These are phyloP conservation scores for Acacia melanoxylon DNA, from an alignment of 306 rosid genomes.

Conservation along the genomic window DNA sequence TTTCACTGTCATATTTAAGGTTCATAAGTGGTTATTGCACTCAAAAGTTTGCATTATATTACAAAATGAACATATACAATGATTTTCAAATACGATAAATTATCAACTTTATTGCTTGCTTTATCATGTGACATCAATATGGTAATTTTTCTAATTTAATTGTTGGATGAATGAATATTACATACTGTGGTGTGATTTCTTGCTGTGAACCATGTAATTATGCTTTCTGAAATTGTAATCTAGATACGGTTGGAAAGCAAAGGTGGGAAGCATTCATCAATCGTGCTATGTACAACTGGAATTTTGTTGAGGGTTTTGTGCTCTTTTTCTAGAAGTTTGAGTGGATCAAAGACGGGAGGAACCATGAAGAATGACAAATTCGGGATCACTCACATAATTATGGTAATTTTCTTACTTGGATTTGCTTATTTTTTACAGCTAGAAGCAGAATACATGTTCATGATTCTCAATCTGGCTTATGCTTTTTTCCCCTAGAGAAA, in stretches of 20 bases:
- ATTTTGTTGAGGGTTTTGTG: conserved; percentile 77
- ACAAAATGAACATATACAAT: background rate
- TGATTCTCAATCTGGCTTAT: conserved; percentile 18
- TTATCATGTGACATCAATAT: background rate
- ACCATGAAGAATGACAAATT: conserved; percentile 37
- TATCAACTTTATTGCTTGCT: background rate
- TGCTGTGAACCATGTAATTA: background rate
- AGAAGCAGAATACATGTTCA: conserved; percentile 12
- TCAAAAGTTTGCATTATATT: background rate
- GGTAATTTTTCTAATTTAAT: background rate
- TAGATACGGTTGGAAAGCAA: conserved; percentile 88
- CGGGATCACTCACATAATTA: conserved; percentile 81
- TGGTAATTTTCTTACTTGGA: conserved; percentile 52
- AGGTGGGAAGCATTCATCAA: conserved; percentile 84
- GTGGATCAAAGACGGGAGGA: conserved; percentile 31
- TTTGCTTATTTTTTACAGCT: background rate
- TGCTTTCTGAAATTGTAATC: conserved; percentile 30
- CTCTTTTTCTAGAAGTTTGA: conserved; percentile 56
- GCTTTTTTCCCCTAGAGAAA: background rate
- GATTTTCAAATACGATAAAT: background rate
- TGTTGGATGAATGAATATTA: background rate
- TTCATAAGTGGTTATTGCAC: background rate
- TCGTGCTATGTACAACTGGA: conserved; percentile 92
- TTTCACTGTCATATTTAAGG: background rate
- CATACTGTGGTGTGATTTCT: background rate